phyloP scores from a whole-genome alignment of 2,329 filamentous ascomycete species.

The Colletotrichum falcatum region DNA sequence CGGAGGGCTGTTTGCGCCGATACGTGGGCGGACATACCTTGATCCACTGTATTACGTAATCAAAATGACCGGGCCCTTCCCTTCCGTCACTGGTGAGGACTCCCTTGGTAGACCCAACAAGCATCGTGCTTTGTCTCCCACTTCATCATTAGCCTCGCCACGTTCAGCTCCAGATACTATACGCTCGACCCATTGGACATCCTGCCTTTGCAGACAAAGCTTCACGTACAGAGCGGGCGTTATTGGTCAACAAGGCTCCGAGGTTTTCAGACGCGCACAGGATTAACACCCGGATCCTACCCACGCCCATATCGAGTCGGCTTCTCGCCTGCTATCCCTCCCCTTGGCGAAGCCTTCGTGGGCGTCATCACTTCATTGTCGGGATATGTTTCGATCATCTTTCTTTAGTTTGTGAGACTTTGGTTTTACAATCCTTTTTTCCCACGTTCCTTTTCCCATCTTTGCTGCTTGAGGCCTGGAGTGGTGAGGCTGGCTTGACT shows the following conservation, averaged over 20 bases:
- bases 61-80: background rate
- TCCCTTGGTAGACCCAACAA: background rate
- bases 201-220: background rate
- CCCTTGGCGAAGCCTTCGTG: constrained; percentile 2
- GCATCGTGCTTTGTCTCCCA: constrained; percentile 11
- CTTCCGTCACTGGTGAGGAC: background rate
- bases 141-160: background rate
- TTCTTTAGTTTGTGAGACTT: background rate
- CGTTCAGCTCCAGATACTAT: constrained; percentile 5
- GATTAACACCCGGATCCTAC: constrained; percentile 4
- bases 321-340: constrained; percentile 14
- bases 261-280: constrained; percentile 17
- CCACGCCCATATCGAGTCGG: background rate
- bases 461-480: constrained; percentile 18
- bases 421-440: background rate
- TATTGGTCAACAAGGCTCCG: background rate
- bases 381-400: background rate
- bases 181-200: background rate
- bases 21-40: constrained; percentile 10
- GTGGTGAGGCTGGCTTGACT: background rate
- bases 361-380: constrained; percentile 15
- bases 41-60: constrained; percentile 28
- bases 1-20: constrained; percentile 10
- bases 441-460: background rate
- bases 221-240: constrained; percentile 8